Conservation (phyloP, 768 basidiomycete species). For the Lactarius psammicola region DNA sequence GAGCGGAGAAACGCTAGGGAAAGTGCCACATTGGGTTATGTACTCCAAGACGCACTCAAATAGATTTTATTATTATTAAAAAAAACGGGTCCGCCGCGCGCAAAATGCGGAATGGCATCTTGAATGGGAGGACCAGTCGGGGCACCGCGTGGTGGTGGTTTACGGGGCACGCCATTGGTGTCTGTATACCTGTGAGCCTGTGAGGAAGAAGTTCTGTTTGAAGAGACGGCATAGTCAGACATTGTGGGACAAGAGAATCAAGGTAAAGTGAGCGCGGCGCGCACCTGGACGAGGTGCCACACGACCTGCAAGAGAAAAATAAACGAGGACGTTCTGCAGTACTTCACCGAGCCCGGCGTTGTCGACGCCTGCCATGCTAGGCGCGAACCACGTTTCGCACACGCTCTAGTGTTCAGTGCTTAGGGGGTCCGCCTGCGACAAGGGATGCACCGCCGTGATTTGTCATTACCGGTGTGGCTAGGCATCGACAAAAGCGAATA, state of each 20-base stretch:
- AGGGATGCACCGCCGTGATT: slow-evolving; percentile 55
- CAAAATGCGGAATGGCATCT: slow-evolving; percentile 65
- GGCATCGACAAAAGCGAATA: not conserved
- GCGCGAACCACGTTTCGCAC: slow-evolving; percentile 91
- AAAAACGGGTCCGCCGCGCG: too few relatives aligned
- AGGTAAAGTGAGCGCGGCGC: slow-evolving; percentile 20
- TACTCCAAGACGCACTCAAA: too few relatives aligned
- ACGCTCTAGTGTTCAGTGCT: slow-evolving; percentile 89
- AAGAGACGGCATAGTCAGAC: slow-evolving; percentile 43
- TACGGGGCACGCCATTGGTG: slow-evolving; percentile 66
- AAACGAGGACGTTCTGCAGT: slow-evolving; percentile 74
- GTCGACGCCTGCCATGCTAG: slow-evolving; percentile 59
- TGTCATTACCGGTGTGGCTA: slow-evolving; percentile 63
- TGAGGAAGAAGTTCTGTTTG: slow-evolving; percentile 82
- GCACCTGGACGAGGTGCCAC: slow-evolving; percentile 68
- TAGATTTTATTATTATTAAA: too few relatives aligned
- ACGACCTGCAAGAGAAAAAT: slow-evolving; percentile 67
- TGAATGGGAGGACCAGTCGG: slow-evolving; percentile 81
- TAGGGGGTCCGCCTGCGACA: slow-evolving; percentile 74
- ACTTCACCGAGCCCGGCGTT: slow-evolving; percentile 82
- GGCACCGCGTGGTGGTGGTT: slow-evolving; percentile 67
- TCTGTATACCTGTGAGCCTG: slow-evolving; percentile 60
- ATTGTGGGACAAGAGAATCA: not conserved
- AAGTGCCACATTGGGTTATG: too few relatives aligned
- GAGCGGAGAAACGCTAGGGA: too few relatives aligned